Evolutionary conservation across 2,329 filamentous ascomycete species (phyloP).

Genomic region (Botryotinia globosa): DNA sequence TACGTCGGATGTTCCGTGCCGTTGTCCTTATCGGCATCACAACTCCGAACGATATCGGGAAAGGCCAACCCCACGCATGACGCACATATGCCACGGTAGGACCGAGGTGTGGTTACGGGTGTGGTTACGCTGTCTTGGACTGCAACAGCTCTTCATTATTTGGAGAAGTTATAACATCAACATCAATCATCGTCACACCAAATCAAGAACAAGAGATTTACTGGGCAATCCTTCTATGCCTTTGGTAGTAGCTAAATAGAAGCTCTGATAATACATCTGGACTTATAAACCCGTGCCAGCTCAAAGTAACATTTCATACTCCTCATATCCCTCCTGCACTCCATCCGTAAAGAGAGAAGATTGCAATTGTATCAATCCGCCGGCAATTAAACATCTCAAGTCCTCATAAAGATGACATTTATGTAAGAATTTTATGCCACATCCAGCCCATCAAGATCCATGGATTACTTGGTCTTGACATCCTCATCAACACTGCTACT

Average conservation of each 20-base stretch:
- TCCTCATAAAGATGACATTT: slow-evolving; percentile 1
- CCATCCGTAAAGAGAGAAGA: slow-evolving; percentile 23
- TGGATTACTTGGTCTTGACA: slow-evolving; percentile 42
- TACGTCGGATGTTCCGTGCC: too few species aligned
- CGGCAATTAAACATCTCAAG: slow-evolving; percentile 29
- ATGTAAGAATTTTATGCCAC: background rate
- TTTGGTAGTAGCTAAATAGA: slow-evolving; percentile 34
- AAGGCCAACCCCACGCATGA: background rate
- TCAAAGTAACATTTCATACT: slow-evolving; percentile 19
- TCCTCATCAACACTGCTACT: slow-evolving; percentile 38
- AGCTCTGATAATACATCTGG: slow-evolving; percentile 33
- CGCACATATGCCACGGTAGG: background rate
- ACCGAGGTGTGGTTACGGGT: background rate
- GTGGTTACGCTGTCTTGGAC: background rate
- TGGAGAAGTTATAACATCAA: background rate
- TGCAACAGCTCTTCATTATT: background rate
- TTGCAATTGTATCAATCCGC: slow-evolving; percentile 31
- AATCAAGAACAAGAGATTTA: slow-evolving; percentile 20
- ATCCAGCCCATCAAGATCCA: slow-evolving; percentile 21
- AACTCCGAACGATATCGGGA: background rate
- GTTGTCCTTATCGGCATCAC: background rate
- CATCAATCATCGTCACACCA: background rate
- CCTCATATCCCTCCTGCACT: slow-evolving; percentile 29
- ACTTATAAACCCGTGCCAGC: slow-evolving; percentile 26
- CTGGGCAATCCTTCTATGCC: slow-evolving; percentile 39